Evolutionary conservation across 139 green algal genomes (phyloP).

Genomic region (Volvox reticuliferus): DNA sequence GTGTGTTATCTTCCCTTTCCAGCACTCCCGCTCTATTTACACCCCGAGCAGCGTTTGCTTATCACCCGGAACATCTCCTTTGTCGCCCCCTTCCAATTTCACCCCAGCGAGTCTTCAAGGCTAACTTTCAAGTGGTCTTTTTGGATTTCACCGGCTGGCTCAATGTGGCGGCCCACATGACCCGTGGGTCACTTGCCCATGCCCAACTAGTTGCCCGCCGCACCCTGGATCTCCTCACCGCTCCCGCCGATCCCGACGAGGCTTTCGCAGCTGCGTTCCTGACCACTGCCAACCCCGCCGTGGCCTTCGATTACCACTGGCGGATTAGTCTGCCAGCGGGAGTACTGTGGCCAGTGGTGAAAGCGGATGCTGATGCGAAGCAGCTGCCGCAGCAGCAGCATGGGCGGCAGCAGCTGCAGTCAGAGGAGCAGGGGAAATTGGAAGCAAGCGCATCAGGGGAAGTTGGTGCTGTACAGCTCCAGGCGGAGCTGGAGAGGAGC

Average conservation of each 20-base stretch:
- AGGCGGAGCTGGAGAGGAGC: background rate
- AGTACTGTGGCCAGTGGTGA: background rate
- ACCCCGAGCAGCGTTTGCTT: too few species aligned
- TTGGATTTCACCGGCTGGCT: constrained; percentile 75
- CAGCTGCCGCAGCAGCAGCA: too few species aligned
- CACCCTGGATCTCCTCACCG: constrained; percentile 63
- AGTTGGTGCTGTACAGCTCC: background rate
- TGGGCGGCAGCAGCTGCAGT: background rate
- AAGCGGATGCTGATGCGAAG: background rate
- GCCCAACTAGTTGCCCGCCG: constrained; percentile 54
- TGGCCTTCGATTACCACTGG: constrained; percentile 76
- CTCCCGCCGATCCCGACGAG: constrained; percentile 58
- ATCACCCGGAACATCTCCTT: too few species aligned
- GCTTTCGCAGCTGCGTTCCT: constrained; percentile 72
- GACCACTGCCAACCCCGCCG: background rate
- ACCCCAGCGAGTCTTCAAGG: constrained; percentile 50
- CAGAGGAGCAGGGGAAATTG: background rate
- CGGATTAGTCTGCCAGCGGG: constrained; percentile 54
- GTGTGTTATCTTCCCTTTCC: too few species aligned
- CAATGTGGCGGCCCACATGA: constrained; percentile 73
- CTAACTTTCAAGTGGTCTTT: constrained; percentile 64
- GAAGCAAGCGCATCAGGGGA: too few species aligned
- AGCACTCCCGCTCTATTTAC: too few species aligned
- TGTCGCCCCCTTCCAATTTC: too few species aligned
- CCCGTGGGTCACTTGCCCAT: constrained; percentile 55